These are phyloP conservation scores for Antitrichia curtipendula DNA, from an alignment of 225 moss, liverwort and hornwort genomes.

Conservation along the genomic window DNA sequence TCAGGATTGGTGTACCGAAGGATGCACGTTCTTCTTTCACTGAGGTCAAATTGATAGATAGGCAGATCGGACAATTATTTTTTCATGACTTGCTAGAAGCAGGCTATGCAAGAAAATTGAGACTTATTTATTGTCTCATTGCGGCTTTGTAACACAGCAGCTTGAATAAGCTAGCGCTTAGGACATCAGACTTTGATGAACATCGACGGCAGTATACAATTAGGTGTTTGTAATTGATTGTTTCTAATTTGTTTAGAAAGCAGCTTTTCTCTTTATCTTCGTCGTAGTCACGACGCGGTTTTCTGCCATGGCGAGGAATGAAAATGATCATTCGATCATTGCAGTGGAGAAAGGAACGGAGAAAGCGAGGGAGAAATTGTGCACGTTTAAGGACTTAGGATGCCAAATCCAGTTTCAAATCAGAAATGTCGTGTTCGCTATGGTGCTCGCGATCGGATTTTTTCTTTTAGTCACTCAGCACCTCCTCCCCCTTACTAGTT, in stretches of 20 bases:
- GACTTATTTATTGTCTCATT: background rate
- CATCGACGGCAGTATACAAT: background rate
- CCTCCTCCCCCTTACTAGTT: background rate
- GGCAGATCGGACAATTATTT: background rate
- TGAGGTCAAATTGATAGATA: background rate
- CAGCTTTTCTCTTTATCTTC: background rate
- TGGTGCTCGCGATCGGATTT: background rate
- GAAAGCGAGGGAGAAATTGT: background rate
- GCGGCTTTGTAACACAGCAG: background rate
- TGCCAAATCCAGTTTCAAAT: slow-evolving; percentile 18
- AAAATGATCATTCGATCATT: background rate
- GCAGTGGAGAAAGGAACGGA: slow-evolving; percentile 2
- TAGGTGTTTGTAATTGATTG: background rate
- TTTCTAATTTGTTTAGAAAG: background rate
- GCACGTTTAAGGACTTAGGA: background rate
- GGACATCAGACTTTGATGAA: background rate
- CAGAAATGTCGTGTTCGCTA: background rate
- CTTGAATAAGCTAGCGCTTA: background rate
- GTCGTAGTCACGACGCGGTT: background rate
- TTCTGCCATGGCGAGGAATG: background rate
- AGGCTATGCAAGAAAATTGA: background rate
- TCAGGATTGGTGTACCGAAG: background rate
- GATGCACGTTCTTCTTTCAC: background rate
- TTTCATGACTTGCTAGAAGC: background rate
- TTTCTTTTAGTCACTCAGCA: background rate